Evolutionary conservation across 129 eudicot genomes (phyloP).

Genomic region (Pittosporum tobira): DNA sequence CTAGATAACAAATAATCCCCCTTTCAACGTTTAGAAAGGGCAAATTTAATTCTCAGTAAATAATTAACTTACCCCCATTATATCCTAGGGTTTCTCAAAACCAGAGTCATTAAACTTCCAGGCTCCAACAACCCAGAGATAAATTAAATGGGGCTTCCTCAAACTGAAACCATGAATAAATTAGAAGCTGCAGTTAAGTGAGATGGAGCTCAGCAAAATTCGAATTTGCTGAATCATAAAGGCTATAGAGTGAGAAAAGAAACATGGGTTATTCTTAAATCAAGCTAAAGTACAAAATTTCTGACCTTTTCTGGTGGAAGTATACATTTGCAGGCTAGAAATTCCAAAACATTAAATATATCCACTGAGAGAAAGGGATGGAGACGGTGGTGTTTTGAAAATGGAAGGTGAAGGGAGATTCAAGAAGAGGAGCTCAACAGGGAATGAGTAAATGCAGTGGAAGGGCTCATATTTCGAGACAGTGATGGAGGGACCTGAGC

Average conservation of each 20-base stretch:
- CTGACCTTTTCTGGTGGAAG: neutral
- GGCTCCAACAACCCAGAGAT: neutral
- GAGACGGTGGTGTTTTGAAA: conserved; percentile 4
- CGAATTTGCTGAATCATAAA: neutral
- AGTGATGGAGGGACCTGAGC: conserved; percentile 10
- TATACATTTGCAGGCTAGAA: neutral
- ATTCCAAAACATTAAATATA: neutral
- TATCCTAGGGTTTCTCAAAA: neutral
- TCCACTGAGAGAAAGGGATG: neutral
- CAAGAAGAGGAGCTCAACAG: neutral
- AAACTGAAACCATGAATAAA: neutral
- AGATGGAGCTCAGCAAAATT: neutral
- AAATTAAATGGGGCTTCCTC: neutral
- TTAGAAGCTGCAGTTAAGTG: neutral
- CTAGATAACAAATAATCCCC: neutral
- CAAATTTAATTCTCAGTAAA: neutral
- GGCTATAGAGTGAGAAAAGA: neutral
- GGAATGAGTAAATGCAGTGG: neutral
- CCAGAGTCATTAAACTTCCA: neutral
- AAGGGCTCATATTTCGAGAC: neutral
- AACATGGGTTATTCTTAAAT: neutral
- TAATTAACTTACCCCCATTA: neutral
- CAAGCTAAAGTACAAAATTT: neutral
- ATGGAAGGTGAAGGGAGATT: neutral
- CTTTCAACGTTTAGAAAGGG: neutral